Percentiles rank a stretch among this genome's conserved stretches.
phyloP scores from a whole-genome alignment of 345 rosid species.

The Mallotus nudiflorus region DNA sequence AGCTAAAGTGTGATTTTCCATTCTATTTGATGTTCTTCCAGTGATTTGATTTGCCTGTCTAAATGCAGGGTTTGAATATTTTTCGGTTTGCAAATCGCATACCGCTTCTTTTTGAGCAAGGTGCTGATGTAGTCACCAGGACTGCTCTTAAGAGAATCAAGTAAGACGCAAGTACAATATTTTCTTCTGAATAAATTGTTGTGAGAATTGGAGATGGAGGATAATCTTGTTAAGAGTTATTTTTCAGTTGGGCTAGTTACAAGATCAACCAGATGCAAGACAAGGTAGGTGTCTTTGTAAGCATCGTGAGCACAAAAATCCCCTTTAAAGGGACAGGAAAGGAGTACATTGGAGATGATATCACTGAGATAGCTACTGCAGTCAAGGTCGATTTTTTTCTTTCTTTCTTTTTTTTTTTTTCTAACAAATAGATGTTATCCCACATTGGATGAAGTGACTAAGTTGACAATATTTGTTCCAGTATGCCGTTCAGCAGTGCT shows the following conservation, averaged over 20 bases:
- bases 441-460: neutral
- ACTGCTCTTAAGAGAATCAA: constrained; percentile 89
- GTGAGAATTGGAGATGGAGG: neutral
- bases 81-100: constrained; percentile 95
- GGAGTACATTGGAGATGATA: constrained; percentile 97
- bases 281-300: constrained; percentile 88
- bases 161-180: constrained; percentile 43
- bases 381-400: constrained; percentile 58
- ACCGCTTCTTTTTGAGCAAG: constrained; percentile 98
- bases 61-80: constrained; percentile 77
- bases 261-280: constrained; percentile 93
- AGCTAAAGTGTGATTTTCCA: neutral
- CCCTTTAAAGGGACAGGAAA: constrained; percentile 98
- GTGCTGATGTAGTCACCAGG: constrained; percentile 96
- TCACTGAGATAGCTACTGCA: constrained; percentile 85
- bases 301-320: constrained; percentile 93
- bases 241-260: constrained; percentile 84
- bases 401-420: neutral
- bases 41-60: neutral
- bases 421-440: neutral
- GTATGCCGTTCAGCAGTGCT: constrained; percentile 94
- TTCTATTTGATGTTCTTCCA: neutral
- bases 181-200: too few relatives aligned
- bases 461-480: constrained; percentile 38
- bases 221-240: neutral